Base-by-base conservation (phyloP, 768 basidiomycete species). In the Termitomyces eurrhizus region DNA sequence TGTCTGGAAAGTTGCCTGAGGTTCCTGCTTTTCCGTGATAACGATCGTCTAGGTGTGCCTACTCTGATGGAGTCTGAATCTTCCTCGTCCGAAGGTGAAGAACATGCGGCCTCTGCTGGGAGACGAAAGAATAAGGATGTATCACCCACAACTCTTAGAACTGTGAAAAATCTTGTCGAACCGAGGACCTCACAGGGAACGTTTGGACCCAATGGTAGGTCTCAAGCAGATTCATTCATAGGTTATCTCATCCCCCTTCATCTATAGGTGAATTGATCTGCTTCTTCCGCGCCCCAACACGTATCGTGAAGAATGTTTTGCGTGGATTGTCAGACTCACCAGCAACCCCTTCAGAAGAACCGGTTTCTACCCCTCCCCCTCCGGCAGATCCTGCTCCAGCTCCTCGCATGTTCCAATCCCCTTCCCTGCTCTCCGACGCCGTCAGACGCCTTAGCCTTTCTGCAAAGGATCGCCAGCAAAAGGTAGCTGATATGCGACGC, bases 121-220 rank as follows among this genome's bases (percentile, higher is more conserved):
- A 56, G 37, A 56, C 74, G 73, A 66, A 82, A 76, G 68, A 70
- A 70, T 7, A 79, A 81, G 62, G 86, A 85, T 35, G 67, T 79
- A 12, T 80, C 84, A 0, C 78, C 84, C 39, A 78, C 84, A 0
- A 65, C 88, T 2, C 66, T 89, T 62, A 77, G 86, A 53, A 84
- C 79, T 53, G 81, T 86, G 65, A 90, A 92, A 73, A 93, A 93
- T 69, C 71, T 93, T 7, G 88, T 90, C 0, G 92, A 94, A 70
- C 89, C 93, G 1, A 77, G 91, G 62, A 92, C 90, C 0, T 93
- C 91, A 2, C 93, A 95, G 67, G 94, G 92, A 2, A 83, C 87
- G 0, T 96, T 95, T 76, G 91, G 93, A 1, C 90, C 91, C 0
- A 92, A 93, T 68, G 95, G 94, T 93, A 60, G 78, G 68, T 4